phyloP scores from a whole-genome alignment of 2,329 filamentous ascomycete species.

The Sporothrix mexicana region DNA sequence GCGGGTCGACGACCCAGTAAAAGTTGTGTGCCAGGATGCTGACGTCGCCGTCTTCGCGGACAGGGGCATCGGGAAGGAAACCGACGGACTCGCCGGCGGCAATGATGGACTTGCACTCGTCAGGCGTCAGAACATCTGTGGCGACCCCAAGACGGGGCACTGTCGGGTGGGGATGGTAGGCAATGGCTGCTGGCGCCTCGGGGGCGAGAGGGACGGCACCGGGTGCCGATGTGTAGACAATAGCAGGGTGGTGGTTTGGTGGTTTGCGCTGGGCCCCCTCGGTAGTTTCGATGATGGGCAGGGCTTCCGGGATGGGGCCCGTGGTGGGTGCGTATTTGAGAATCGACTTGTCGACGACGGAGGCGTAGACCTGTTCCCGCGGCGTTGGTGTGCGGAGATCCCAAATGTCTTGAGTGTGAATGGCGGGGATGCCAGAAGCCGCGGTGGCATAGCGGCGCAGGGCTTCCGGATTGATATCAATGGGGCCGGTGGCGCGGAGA shows the following conservation, averaged over 20 bases:
- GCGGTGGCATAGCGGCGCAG: constrained; percentile 26
- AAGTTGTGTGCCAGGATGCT: constrained; percentile 75
- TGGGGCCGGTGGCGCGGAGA: constrained; percentile 66
- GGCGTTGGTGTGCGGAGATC: constrained; percentile 56
- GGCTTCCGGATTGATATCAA: constrained; percentile 55
- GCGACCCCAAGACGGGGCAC: constrained; percentile 68
- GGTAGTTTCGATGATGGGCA: constrained; percentile 67
- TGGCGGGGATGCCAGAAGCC: constrained; percentile 50
- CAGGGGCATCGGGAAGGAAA: constrained; percentile 70
- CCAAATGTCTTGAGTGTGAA: constrained; percentile 66
- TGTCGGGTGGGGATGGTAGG: constrained; percentile 63
- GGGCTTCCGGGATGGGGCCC: constrained; percentile 47
- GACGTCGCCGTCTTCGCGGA: constrained; percentile 68
- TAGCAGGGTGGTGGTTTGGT: constrained; percentile 69
- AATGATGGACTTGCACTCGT: constrained; percentile 70
- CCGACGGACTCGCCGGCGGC: constrained; percentile 68
- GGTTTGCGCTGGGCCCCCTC: constrained; percentile 67
- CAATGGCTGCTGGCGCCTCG: constrained; percentile 51
- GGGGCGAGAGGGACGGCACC: constrained; percentile 60
- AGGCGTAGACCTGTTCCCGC: constrained; percentile 58
- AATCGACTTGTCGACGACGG: constrained; percentile 64
- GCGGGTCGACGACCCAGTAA: constrained; percentile 71
- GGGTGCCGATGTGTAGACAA: constrained; percentile 66
- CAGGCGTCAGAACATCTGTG: constrained; percentile 62
- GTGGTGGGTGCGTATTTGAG: constrained; percentile 48